Evolutionary conservation across 305 asterid genomes (phyloP), one percentile per base, ranked within the genome.

Genomic region (Solanum hybrid): DNA sequence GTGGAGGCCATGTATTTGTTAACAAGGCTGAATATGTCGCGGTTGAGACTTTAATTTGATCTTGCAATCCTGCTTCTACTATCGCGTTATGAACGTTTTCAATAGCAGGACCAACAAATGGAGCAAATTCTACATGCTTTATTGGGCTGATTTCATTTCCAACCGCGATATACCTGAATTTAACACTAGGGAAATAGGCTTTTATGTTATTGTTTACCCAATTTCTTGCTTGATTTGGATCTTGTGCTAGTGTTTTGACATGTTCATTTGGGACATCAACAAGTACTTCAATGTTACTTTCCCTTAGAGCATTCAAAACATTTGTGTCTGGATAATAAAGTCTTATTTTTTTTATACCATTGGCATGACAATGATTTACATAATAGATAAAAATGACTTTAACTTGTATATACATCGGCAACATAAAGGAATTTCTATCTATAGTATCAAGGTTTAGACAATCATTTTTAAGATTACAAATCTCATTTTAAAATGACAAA

Each of bases 41-140:
- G 3, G 93, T 92, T 3, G 95, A 90, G 69, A 93, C 92, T 46
- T 91, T 90, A 89, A 93, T 89, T 29, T 69, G 46, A 33, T 12
- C 10, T 6, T 83, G 89, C 1, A 90, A 39, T 31, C 90, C 86
- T 10, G 88, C 89, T 1, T 16, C 37, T 11, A 42, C 16, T 6
- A 94, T 12, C 24, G 93, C 92, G 3, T 57, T 82, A 61, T 90
- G 74, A 8, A 94, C 90, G 69, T 92, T 93, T n/a, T 79, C 89
- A 83, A 92, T 92, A 10, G 92, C 93, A 1, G 89, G 91, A 39
- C 77, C 86, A 16, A 90, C 89, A 39, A 3, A 86, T 6, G 86
- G 87, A 31, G 90, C 86, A 12, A 51, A 34, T 11, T 76, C 42
- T 5, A 33, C 82, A 1, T 76, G 1, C 4, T 76, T 76, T 33